Evolutionary conservation across 2,329 filamentous ascomycete species (phyloP), one percentile per base, ranked within the genome.

Genomic region (Daldinia sp.): DNA sequence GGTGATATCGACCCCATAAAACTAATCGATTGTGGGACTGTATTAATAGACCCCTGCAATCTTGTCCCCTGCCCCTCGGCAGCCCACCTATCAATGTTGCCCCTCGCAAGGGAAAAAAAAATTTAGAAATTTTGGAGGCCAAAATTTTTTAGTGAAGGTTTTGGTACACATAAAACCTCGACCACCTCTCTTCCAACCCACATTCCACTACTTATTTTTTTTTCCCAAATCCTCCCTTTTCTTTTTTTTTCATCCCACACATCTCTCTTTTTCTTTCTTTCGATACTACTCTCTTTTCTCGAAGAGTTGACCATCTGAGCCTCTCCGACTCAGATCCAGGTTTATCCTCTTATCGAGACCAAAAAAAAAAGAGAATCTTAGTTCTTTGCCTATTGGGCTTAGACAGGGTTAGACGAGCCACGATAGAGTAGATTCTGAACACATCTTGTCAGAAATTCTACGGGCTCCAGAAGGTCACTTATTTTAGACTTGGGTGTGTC

Each of bases 381-480:
- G 32, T 51, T 55, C 49, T 63, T 55, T 55, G 50, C 53, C 54
- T 47, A 37, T 50, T 58, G 43, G 54, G 61, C 58, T 58, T 64
- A 64, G 64, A 65, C 61, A 58, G 52, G 47, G 58, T 67, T 53
- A 53, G 52, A 34, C 55, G 61, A 63, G 66, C 47, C 64, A 63
- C 52, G 13, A 63, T 68, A 68, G 64, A 68, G 61, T 68, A 67
- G 64, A 65, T 60, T 65, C 62, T 59, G 63, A 57, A 61, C 41
- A 43, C 49, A 35, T 17, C 49, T 45, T 25, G 30, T 67, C 61
- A 61, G 61, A 39, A 58, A 50, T 48, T 63, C 61, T 65, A 61
- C 59, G 50, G 61, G 66, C 56, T 64, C 59, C 27, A 29, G 17
- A 56, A 49, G 39, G 47, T n/a, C 17, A 50, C 30, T 43, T 54